Evolutionary conservation across 495 filamentous ascomycete genomes (phyloP).

Genomic region (Hapsidospora chrysogenum): DNA sequence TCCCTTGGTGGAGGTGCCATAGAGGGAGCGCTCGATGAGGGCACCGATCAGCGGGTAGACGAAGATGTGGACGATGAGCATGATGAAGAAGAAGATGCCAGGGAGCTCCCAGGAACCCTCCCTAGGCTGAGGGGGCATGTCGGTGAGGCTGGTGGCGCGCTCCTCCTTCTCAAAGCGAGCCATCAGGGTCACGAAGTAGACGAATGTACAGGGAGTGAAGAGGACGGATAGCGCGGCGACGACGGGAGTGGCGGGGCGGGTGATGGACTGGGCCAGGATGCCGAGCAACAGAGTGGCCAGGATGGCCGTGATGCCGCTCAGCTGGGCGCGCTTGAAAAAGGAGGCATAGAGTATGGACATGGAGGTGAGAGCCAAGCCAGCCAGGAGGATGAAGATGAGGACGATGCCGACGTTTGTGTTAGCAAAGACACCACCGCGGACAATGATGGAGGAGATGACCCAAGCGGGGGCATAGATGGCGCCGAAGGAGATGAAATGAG

Average conservation of each 20-base stretch:
- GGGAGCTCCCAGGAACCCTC: conserved; percentile 43
- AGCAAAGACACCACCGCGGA: conserved; percentile 43
- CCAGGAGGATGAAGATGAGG: conserved; percentile 44
- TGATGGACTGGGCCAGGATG: conserved; percentile 49
- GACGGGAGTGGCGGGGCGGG: conserved; percentile 34
- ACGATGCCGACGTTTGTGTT: conserved; percentile 41
- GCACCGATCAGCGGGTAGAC: conserved; percentile 55
- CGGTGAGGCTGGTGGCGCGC: conserved; percentile 34
- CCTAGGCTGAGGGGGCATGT: conserved; percentile 32
- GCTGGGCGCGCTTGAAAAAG: conserved; percentile 64
- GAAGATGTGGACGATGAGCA: conserved; percentile 56
- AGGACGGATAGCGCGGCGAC: conserved; percentile 48
- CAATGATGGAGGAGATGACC: conserved; percentile 47
- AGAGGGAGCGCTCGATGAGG: conserved; percentile 52
- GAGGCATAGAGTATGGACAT: conserved; percentile 53
- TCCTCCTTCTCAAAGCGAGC: conserved; percentile 47
- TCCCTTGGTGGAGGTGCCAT: conserved; percentile 51
- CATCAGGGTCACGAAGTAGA: conserved; percentile 51
- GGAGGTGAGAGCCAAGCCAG: conserved; percentile 46
- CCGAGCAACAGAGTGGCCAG: conserved; percentile 50
- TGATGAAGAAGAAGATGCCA: conserved; percentile 49
- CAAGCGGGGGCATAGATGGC: conserved; percentile 52
- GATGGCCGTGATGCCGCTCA: conserved; percentile 51
- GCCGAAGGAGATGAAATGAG: conserved; percentile 52
- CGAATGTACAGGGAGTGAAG: conserved; percentile 64